Percentiles rank a stretch among this genome's conserved stretches.
These are phyloP conservation scores for Zasmidium angulare DNA, from an alignment of 2,329 filamentous ascomycete species.

Conservation along the genomic window DNA sequence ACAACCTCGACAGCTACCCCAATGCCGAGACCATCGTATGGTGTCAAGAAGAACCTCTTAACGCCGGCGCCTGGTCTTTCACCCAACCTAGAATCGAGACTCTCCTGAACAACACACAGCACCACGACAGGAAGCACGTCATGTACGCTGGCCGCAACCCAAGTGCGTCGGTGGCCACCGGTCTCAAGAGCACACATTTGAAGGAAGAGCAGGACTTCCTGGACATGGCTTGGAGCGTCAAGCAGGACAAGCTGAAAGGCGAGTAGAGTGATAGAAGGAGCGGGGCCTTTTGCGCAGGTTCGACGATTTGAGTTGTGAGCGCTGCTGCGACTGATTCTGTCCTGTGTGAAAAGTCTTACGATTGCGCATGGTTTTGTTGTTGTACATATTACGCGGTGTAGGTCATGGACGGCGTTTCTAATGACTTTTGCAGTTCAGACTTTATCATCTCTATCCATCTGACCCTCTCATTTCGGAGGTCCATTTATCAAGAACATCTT, in stretches of 20 bases:
- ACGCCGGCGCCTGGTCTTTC: constrained; percentile 95
- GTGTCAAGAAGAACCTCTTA: constrained; percentile 96
- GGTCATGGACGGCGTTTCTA: background rate
- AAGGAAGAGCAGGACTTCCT: constrained; percentile 91
- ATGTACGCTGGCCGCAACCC: constrained; percentile 96
- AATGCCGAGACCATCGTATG: constrained; percentile 98
- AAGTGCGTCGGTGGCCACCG: constrained; percentile 90
- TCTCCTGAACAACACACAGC: constrained; percentile 84
- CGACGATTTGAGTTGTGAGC: background rate
- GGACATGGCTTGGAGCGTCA: constrained; percentile 61
- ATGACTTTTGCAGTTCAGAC: background rate
- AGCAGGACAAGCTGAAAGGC: constrained; percentile 66
- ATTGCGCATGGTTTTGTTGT: background rate
- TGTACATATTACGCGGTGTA: constrained; percentile 4
- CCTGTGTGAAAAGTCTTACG: background rate
- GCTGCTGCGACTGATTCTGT: background rate
- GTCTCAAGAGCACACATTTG: constrained; percentile 80
- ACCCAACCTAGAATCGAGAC: constrained; percentile 98
- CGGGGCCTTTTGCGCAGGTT: background rate
- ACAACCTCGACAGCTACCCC: constrained; percentile 94
- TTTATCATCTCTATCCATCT: background rate
- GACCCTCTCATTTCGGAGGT: background rate
- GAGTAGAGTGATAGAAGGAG: constrained; percentile 44
- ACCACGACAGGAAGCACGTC: constrained; percentile 92
- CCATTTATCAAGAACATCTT: constrained; percentile 29